phyloP scores from a whole-genome alignment of 352 stramenopile species.

The Phytophthora sojae region DNA sequence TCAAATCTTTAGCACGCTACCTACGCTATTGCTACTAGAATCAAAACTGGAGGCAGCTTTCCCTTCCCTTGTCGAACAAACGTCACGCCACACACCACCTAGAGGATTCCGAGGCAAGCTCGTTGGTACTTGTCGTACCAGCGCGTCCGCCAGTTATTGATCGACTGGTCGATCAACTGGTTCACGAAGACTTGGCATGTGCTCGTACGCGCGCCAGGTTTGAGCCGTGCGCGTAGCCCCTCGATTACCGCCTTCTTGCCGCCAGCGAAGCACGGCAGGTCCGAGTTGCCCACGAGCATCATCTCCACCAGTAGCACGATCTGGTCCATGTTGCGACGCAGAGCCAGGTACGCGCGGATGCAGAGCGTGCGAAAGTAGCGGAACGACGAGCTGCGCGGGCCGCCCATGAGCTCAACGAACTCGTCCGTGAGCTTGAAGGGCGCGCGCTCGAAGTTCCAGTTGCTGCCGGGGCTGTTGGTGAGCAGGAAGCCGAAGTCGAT shows the following conservation, averaged over 20 bases:
- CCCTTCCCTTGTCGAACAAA: neutral
- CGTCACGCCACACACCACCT: slow-evolving; percentile 12
- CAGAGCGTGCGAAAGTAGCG: slow-evolving; percentile 96
- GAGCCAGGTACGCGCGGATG: slow-evolving; percentile 94
- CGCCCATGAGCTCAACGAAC: slow-evolving; percentile 96
- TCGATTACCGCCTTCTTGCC: slow-evolving; percentile 81
- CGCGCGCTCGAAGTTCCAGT: slow-evolving; percentile 96
- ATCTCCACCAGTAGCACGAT: slow-evolving; percentile 97
- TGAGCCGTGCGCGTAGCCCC: slow-evolving; percentile 76
- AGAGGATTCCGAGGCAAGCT: slow-evolving; percentile 88
- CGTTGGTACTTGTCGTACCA: slow-evolving; percentile 94
- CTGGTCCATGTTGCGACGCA: slow-evolving; percentile 94
- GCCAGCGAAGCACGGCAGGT: slow-evolving; percentile 89
- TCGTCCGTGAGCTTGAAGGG: slow-evolving; percentile 98
- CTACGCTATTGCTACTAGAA: slow-evolving; percentile 37
- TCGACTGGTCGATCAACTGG: slow-evolving; percentile 87
- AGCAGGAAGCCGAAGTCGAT: slow-evolving; percentile 99
- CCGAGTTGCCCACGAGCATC: slow-evolving; percentile 91
- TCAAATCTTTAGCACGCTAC: slow-evolving; percentile 29
- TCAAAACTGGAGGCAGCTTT: slow-evolving; percentile 30
- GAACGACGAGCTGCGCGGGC: slow-evolving; percentile 92
- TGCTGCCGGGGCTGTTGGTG: slow-evolving; percentile 94
- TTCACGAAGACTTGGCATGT: slow-evolving; percentile 86
- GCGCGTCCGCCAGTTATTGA: slow-evolving; percentile 91
- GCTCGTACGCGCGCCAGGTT: slow-evolving; percentile 81